Evolutionary conservation across 2,329 filamentous ascomycete genomes (phyloP), one percentile per base, ranked within the genome.

Genomic region (Phialemoniopsis sp.): DNA sequence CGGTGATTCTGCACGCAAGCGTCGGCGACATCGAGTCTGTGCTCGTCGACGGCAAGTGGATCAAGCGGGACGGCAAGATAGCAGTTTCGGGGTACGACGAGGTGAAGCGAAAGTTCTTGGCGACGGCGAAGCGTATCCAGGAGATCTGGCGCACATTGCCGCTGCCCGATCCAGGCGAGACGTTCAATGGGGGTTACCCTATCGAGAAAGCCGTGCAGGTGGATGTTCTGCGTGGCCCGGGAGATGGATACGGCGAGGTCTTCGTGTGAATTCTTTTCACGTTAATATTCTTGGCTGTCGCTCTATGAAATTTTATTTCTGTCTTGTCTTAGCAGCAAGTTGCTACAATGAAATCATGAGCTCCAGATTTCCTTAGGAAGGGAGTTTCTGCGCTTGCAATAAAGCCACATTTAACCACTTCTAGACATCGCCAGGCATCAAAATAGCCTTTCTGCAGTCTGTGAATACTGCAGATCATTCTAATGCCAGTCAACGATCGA

Each of bases 1-100:
- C 76, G 0, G 59, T 80, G 1, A 67, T 80, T 18, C 54, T 80
- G 29, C 76, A 80, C 42, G 66, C 73, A 1, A 71, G 64, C 38
- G 65, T 74, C 4, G 73, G 68, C 0, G 73, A 80, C 41, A 58
- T 80, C 17, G 52, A 66, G 39, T 60, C 71, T 37, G 75, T 78
- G 1, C 42, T 75, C 9, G 66, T 78, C 0, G 64, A 69, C 37
- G 75, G 74, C 1, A 51, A 59, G 39, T 76, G 70, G 35, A 51
- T 56, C 34, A 80, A 78, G 58, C 54, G 59, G 7, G 60, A 70
- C 13, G 58, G 67, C 3, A 63, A 54, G 51, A 46, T 72, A 12
- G 47, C 54, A 1, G 46, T 50, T 0, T 40, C 38, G 3, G 43
- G 40, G 14, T 58, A 56, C 30, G 36, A 36, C 0, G 46, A 46